Conservation (phyloP, 2,329 filamentous ascomycete genomes). For the Fusarium liriodendri region DNA sequence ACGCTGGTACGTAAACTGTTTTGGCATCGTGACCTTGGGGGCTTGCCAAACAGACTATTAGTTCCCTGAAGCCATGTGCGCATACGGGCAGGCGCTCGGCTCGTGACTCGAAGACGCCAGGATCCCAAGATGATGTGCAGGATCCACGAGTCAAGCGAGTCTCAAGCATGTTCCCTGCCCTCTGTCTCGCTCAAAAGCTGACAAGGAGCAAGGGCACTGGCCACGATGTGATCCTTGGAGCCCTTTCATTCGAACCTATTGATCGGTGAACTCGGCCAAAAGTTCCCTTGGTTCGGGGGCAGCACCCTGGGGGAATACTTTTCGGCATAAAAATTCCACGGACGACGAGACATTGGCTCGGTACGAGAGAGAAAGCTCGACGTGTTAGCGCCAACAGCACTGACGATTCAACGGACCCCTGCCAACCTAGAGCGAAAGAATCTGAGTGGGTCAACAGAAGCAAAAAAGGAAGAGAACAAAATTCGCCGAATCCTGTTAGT, state of each 20-base stretch:
- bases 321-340: neutral
- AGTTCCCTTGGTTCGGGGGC: neutral
- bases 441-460: slow-evolving; percentile 20
- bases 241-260: slow-evolving; percentile 2
- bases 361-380: slow-evolving; percentile 2
- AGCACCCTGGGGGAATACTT: slow-evolving; percentile 1
- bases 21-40: slow-evolving; percentile 18
- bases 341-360: neutral
- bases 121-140: slow-evolving; percentile 48
- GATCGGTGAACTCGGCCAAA: slow-evolving; percentile 10
- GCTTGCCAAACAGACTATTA: slow-evolving; percentile 5
- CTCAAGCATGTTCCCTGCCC: slow-evolving; percentile 27
- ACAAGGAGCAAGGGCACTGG: slow-evolving; percentile 16
- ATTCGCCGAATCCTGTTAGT: slow-evolving; percentile 28
- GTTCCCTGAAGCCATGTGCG: slow-evolving; percentile 29
- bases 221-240: slow-evolving; percentile 4
- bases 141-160: slow-evolving; percentile 51
- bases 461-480: slow-evolving; percentile 20
- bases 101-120: slow-evolving; percentile 42
- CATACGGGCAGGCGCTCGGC: slow-evolving; percentile 25
- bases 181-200: slow-evolving; percentile 24
- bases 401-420: slow-evolving; percentile 10
- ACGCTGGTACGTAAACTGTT: slow-evolving; percentile 28
- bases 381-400: slow-evolving; percentile 8
- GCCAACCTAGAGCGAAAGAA: slow-evolving; percentile 21